Percentiles rank a stretch among this genome's conserved stretches.
phyloP scores from a whole-genome alignment of 352 stramenopile species.

The Phytophthora cactorum region DNA sequence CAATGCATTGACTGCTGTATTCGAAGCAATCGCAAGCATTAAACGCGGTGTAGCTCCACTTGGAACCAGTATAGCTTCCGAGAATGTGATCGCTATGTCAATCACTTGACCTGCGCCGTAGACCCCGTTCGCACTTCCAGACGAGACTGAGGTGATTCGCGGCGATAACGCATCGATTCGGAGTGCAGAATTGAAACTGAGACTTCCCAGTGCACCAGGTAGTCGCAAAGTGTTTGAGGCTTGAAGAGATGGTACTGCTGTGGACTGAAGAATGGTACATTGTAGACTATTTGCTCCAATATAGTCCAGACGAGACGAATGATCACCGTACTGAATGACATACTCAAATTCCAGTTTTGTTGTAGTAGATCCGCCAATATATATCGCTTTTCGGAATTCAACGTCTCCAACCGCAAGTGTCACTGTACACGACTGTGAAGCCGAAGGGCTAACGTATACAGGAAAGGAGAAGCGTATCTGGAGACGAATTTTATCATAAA shows the following conservation, averaged over 20 bases:
- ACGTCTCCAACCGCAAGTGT: conserved; percentile 50
- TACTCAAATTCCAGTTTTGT: conserved; percentile 64
- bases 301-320: conserved; percentile 58
- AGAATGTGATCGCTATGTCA: conserved; percentile 62
- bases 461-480: conserved; percentile 61
- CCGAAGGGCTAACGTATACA: conserved; percentile 40
- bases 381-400: conserved; percentile 42
- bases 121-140: conserved; percentile 46
- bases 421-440: conserved; percentile 39
- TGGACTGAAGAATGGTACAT: conserved; percentile 61
- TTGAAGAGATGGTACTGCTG: conserved; percentile 43
- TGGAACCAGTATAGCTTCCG: conserved; percentile 45
- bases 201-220: conserved; percentile 50
- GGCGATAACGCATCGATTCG: conserved; percentile 53
- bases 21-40: conserved; percentile 50
- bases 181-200: conserved; percentile 43
- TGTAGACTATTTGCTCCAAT: conserved; percentile 42
- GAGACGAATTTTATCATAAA: conserved; percentile 45
- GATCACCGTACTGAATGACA: conserved; percentile 52
- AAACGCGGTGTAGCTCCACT: conserved; percentile 34
- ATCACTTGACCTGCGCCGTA: conserved; percentile 70
- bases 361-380: conserved; percentile 57
- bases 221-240: conserved; percentile 49
- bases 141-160: conserved; percentile 56
- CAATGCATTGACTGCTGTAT: conserved; percentile 17